Conservation (phyloP, 768 basidiomycete species). For the Trametes maxima region DNA sequence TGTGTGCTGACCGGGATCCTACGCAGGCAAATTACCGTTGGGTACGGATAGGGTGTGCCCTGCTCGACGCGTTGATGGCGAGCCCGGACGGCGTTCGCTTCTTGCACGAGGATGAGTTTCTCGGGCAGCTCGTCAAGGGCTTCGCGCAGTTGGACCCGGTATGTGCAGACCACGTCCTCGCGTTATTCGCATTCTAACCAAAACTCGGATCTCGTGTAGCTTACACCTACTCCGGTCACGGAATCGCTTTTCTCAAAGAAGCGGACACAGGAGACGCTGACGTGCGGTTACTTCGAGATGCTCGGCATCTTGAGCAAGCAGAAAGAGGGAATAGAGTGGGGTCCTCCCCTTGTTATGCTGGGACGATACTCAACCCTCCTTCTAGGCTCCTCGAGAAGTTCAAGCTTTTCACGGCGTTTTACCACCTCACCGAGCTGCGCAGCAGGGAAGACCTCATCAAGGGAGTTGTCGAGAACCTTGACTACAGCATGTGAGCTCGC, state of each 20-base stretch:
- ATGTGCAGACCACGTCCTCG: constrained; percentile 29
- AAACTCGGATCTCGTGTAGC: constrained; percentile 43
- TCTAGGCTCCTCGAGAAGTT: constrained; percentile 84
- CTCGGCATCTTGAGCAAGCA: constrained; percentile 88
- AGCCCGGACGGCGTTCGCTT: constrained; percentile 85
- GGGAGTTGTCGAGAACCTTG: constrained; percentile 87
- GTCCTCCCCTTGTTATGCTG: constrained; percentile 2
- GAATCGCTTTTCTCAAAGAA: constrained; percentile 86
- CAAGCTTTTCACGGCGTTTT: constrained; percentile 94
- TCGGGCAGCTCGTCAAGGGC: constrained; percentile 80
- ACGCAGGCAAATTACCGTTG: constrained; percentile 76
- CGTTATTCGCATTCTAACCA: neutral
- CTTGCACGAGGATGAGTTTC: constrained; percentile 82
- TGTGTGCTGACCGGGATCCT: neutral
- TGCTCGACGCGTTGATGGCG: constrained; percentile 81
- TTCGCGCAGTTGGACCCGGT: constrained; percentile 95
- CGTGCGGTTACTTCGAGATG: constrained; percentile 95
- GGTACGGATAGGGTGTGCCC: constrained; percentile 81
- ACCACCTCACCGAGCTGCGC: constrained; percentile 88
- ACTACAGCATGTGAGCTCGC: constrained; percentile 78
- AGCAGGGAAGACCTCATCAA: constrained; percentile 92
- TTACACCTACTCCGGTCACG: constrained; percentile 68
- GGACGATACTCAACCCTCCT: neutral
- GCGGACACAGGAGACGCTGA: constrained; percentile 79
- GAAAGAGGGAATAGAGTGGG: constrained; percentile 87